Evolutionary conservation across 2,329 filamentous ascomycete genomes (phyloP).

Genomic region (Pestalotiopsis sp.): DNA sequence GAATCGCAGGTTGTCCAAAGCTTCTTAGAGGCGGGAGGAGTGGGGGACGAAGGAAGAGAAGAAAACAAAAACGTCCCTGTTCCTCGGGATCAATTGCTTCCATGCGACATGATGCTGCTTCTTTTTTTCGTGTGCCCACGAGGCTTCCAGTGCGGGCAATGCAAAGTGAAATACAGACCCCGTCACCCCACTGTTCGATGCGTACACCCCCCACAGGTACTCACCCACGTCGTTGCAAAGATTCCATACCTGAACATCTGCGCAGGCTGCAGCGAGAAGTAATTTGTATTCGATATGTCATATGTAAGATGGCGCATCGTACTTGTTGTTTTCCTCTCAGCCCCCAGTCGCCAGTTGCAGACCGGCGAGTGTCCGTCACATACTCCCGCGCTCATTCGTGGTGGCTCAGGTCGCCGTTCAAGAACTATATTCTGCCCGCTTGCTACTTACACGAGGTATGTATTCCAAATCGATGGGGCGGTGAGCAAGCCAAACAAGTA

Average conservation of each 20-base stretch:
- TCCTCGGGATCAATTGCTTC: background rate
- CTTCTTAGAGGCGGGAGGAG: background rate
- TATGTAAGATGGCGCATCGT: background rate
- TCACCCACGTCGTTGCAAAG: background rate
- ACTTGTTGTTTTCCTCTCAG: background rate
- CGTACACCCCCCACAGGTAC: background rate
- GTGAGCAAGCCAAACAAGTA: background rate
- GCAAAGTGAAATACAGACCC: background rate
- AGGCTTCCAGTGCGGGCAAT: background rate
- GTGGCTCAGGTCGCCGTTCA: background rate
- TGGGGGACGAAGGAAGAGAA: background rate
- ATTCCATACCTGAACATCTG: background rate
- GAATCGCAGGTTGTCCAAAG: background rate
- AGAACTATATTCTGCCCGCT: background rate
- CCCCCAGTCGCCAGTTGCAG: background rate
- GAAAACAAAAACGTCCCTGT: background rate
- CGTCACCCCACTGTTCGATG: background rate
- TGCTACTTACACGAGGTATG: background rate
- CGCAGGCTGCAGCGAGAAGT: background rate
- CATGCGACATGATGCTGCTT: background rate
- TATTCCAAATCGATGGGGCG: background rate
- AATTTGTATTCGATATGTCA: background rate
- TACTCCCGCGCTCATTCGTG: background rate
- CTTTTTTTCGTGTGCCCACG: background rate
- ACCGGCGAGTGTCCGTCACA: background rate